Evolutionary conservation across 345 rosid genomes (phyloP).

Genomic region (Eucalyptus paniculata): DNA sequence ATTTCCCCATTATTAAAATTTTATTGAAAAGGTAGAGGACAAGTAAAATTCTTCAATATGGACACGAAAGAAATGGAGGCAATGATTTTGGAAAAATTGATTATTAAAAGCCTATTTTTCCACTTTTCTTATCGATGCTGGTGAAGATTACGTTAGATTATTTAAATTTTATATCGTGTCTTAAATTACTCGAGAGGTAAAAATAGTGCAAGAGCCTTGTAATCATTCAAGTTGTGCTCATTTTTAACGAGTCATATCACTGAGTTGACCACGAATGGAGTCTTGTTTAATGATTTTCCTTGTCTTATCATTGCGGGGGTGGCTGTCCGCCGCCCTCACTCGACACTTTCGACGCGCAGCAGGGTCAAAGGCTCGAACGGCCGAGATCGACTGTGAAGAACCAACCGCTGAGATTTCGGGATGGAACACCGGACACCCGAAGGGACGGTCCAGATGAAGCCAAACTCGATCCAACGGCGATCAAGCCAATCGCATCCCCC

Average conservation of each 20-base stretch:
- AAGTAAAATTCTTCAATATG: neutral
- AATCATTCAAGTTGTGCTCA: neutral
- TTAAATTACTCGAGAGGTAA: neutral
- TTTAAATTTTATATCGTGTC: neutral
- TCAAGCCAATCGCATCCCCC: neutral
- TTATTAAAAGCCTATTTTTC: neutral
- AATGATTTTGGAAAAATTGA: accelerated
- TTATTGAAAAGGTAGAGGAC: neutral
- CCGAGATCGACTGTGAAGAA: neutral
- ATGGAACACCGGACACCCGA: neutral
- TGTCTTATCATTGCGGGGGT: neutral
- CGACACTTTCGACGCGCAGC: neutral
- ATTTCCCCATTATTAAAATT: too few relatives aligned
- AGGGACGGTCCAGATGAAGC: neutral
- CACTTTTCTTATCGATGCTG: neutral
- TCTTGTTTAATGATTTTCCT: neutral
- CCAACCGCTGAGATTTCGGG: neutral
- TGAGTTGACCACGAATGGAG: neutral
- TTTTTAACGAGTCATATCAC: neutral
- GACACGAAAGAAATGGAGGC: neutral
- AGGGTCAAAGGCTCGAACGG: neutral
- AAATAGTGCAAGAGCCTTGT: neutral
- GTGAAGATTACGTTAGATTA: neutral
- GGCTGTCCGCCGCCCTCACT: neutral
- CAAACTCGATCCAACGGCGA: neutral